These are phyloP conservation scores for Geum urbanum DNA, from an alignment of 306 rosid genomes.

Conservation along the genomic window DNA sequence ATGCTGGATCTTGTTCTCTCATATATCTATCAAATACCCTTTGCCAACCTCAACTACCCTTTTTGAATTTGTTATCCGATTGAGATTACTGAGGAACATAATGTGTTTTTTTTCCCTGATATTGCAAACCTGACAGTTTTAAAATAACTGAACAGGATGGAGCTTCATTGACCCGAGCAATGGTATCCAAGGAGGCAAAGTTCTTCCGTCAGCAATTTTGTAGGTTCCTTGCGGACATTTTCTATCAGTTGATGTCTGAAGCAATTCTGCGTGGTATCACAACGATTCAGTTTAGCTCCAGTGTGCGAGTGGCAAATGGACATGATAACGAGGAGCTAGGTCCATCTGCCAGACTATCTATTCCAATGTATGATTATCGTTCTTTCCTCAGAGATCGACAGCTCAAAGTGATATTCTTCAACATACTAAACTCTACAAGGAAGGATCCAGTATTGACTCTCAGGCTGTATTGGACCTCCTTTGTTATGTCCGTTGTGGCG, in stretches of 20 bases:
- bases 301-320: slow-evolving; percentile 37
- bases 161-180: slow-evolving; percentile 70
- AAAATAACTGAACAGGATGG: slow-evolving; percentile 60
- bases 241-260: slow-evolving; percentile 58
- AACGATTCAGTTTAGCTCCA: slow-evolving; percentile 34
- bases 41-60: not conserved
- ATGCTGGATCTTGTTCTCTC: not conserved
- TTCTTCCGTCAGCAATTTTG: slow-evolving; percentile 58
- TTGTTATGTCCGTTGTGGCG: slow-evolving; percentile 47
- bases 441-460: slow-evolving; percentile 49
- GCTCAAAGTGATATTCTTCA: slow-evolving; percentile 59
- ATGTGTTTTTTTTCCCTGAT: no score
- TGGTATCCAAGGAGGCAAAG: slow-evolving; percentile 74
- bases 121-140: slow-evolving; percentile 14
- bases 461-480: slow-evolving; percentile 67
- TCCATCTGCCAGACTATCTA: slow-evolving; percentile 42
- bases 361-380: slow-evolving; percentile 37
- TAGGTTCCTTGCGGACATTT: slow-evolving; percentile 51
- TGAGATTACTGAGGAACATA: no score
- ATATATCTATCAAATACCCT: not conserved
- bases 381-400: slow-evolving; percentile 66
- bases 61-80: not conserved
- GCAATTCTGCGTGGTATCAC: slow-evolving; percentile 41
- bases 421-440: slow-evolving; percentile 58
- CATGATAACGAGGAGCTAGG: slow-evolving; percentile 43